Base-by-base conservation (phyloP, 2,329 filamentous ascomycete species). In the Pyrenophora seminiperda region DNA sequence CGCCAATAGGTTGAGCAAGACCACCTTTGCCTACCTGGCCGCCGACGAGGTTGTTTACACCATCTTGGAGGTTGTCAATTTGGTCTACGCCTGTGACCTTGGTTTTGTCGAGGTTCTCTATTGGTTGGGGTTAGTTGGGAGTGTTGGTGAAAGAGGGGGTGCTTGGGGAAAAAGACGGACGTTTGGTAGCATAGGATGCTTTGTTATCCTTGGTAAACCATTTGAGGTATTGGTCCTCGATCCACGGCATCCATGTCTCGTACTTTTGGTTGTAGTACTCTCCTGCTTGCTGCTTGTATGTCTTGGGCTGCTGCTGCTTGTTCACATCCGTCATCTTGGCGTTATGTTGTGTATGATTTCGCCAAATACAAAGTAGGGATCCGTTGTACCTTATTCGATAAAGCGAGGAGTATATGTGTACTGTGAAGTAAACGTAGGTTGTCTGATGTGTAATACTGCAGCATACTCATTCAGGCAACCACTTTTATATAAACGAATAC, bases 161-260 rank as follows among this genome's bases (percentile, higher is more conserved):
- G 27, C 15, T 13, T 9, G 5, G 17, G 22, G n/a, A n/a, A 19
- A 14, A n/a, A 19, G 32, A 70, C 75, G 27, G 71, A 89, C 87
- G 81, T 73, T 87, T 89, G 1, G 86, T 80, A 5, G 83, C 77
- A 64, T 90, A 90, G 67, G 82, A 86, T 4, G 86, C 82, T 74
- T 91, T 90, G 79, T 91, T 91, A 67, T 90, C 86, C 56, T 86
- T 87, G 63, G 86, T 88, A 72, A 90, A 90, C 79, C 83, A 90
- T 43, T 80, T 78, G 20, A 91, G 79, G 69, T 89, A 89, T 51
- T 84, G 72, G 70, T 91, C 88, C 72, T 91, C 87, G 48, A 90
- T 76, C 87, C 88, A 90, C 1, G 88, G 88, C 68, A 89, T 81
- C 88, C 88, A 91, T 63, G 75, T 80, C 67, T 90, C 86, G 73